A percentile compares a stretch with the other conserved stretches of the same genome.
phyloP scores from a whole-genome alignment of 2,329 filamentous ascomycete genomes.

The Didymella exigua region DNA sequence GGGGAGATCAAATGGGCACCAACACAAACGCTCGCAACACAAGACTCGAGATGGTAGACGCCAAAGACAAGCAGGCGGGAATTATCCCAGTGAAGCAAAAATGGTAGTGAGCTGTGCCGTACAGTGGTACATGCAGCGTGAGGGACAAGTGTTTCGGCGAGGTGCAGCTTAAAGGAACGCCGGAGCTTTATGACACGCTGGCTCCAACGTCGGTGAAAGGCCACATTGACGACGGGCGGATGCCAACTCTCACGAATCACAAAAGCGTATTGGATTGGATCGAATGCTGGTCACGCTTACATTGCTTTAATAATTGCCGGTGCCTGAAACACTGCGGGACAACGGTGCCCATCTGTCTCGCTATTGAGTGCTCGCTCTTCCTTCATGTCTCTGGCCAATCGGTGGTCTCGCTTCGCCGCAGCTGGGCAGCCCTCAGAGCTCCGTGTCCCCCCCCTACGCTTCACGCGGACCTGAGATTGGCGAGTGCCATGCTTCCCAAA shows the following conservation, averaged over 20 bases:
- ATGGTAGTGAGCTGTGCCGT: slow-evolving; percentile 17
- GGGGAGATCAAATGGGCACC: slow-evolving; percentile 13
- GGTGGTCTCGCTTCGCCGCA: slow-evolving; percentile 25
- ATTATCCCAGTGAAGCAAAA: slow-evolving; percentile 29
- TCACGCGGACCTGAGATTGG: not conserved
- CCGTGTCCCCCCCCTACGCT: not conserved
- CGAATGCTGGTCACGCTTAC: slow-evolving; percentile 17
- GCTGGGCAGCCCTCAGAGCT: not conserved
- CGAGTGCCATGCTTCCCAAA: not conserved
- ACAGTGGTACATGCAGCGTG: slow-evolving; percentile 26
- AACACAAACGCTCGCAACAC: slow-evolving; percentile 4
- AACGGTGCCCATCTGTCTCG: not conserved
- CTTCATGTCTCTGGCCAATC: slow-evolving; percentile 24
- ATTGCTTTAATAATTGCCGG: slow-evolving; percentile 12
- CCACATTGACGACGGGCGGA: slow-evolving; percentile 36
- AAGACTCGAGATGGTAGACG: slow-evolving; percentile 1
- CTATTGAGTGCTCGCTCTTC: slow-evolving; percentile 7
- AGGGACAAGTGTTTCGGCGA: slow-evolving; percentile 26
- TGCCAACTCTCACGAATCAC: slow-evolving; percentile 23
- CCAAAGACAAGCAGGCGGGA: slow-evolving; percentile 33
- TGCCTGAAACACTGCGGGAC: slow-evolving; percentile 18
- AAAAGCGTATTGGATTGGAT: slow-evolving; percentile 19
- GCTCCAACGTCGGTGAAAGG: slow-evolving; percentile 38
- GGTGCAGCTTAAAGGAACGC: slow-evolving; percentile 29
- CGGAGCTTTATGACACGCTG: slow-evolving; percentile 36